phyloP scores from a whole-genome alignment of 768 basidiomycete species.

The Tulasnella calospora region DNA sequence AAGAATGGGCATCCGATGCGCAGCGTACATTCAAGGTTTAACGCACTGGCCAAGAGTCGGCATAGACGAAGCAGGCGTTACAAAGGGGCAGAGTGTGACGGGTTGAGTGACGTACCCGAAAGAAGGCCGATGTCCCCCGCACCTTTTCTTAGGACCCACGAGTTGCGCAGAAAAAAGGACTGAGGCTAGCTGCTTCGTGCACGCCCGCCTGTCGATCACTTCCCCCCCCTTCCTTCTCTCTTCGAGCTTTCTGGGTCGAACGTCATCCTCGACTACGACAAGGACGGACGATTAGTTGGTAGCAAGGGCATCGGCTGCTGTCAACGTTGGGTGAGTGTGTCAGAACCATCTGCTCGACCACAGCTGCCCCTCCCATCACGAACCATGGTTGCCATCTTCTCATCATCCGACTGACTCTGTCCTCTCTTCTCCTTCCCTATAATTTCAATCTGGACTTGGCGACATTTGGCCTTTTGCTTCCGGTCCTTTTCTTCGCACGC shows the following conservation, averaged over 20 bases:
- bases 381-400: not conserved
- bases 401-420: not conserved
- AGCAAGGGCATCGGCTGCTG: not conserved
- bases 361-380: not conserved
- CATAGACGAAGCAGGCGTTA: not conserved
- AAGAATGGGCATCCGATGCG: not conserved
- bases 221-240: not conserved
- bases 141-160: not conserved
- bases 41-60: too few relatives aligned
- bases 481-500: not conserved
- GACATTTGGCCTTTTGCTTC: not conserved
- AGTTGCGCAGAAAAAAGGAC: not conserved
- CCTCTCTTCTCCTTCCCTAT: not conserved
- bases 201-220: not conserved
- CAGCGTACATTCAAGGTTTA: not conserved
- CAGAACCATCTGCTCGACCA: not conserved
- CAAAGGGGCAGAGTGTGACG: not conserved
- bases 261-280: not conserved
- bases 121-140: not conserved
- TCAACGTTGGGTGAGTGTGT: not conserved
- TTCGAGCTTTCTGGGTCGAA: not conserved
- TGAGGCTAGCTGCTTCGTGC: not conserved
- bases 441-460: not conserved
- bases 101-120: not conserved
- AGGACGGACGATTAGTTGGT: not conserved